phyloP scores from a whole-genome alignment of 352 stramenopile species.

The Phytophthora tentaculata region DNA sequence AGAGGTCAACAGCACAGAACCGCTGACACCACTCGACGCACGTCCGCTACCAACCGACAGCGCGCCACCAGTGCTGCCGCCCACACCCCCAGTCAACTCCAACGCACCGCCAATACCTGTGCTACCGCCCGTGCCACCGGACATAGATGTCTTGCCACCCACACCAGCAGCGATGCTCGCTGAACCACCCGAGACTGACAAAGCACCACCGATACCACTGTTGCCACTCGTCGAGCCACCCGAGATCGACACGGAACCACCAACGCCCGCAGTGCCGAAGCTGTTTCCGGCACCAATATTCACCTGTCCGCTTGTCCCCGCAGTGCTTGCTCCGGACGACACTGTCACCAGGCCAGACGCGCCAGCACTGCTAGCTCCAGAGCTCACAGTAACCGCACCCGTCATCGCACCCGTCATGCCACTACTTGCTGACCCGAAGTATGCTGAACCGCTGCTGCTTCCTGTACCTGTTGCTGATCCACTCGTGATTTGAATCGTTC shows the following conservation, averaged over 20 bases:
- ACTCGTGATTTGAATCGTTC: conserved; percentile 41
- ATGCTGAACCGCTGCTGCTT: conserved; percentile 26
- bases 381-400: conserved; percentile 19
- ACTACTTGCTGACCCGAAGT: conserved; percentile 31
- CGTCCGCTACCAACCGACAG: no score
- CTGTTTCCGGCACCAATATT: conserved; percentile 29
- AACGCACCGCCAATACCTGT: no score
- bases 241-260: conserved; percentile 10
- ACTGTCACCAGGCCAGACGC: conserved; percentile 34
- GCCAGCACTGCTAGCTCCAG: conserved; percentile 36
- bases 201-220: conserved; percentile 22
- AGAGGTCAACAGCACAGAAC: no score
- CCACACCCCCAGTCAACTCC: no score
- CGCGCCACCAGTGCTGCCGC: no score
- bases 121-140: no score
- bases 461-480: conserved; percentile 16
- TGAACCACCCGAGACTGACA: conserved; percentile 33
- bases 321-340: conserved; percentile 35
- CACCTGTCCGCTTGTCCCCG: conserved; percentile 4
- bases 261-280: conserved; percentile 1
- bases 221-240: background rate
- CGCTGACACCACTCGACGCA: no score
- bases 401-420: conserved; percentile 18
- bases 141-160: no score
- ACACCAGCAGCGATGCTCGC: conserved; percentile 6